Evolutionary conservation across 805 yeast genomes (phyloP).

Genomic region (Yarrowia porcina): DNA sequence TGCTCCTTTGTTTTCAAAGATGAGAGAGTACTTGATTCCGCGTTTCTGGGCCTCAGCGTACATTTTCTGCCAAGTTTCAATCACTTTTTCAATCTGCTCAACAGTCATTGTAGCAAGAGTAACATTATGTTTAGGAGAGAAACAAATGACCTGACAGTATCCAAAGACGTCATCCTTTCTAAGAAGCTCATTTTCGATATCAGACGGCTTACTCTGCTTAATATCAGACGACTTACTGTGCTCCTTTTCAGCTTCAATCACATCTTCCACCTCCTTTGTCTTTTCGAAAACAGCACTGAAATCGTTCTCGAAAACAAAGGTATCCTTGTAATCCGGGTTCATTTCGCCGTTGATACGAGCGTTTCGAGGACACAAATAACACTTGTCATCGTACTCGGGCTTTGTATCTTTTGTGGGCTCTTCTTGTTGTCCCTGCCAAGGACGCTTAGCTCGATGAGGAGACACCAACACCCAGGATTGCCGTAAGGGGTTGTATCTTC

Average conservation of each 20-base stretch:
- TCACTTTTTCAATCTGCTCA: constrained; percentile 47
- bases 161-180: constrained; percentile 61
- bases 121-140: constrained; percentile 64
- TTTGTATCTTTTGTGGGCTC: constrained; percentile 42
- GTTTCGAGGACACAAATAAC: constrained; percentile 74
- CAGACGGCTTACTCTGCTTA: constrained; percentile 30
- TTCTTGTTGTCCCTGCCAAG: constrained; percentile 78
- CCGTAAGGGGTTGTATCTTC: constrained; percentile 68
- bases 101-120: constrained; percentile 60
- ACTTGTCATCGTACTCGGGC: constrained; percentile 59
- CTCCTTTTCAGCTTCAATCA: constrained; percentile 26
- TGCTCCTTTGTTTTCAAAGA: constrained; percentile 73
- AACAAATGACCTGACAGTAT: constrained; percentile 67
- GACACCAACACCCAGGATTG: constrained; percentile 67
- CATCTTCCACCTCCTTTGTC: constrained; percentile 20
- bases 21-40: constrained; percentile 58
- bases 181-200: constrained; percentile 46
- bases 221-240: too few relatives aligned
- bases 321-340: constrained; percentile 56
- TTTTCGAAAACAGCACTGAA: constrained; percentile 59
- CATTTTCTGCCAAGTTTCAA: constrained; percentile 58
- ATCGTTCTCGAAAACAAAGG: constrained; percentile 65
- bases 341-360: constrained; percentile 56
- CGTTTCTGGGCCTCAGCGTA: constrained; percentile 45
- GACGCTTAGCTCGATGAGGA: constrained; percentile 74